These are phyloP conservation scores for Drechslerella dactyloides DNA, from an alignment of 2,329 filamentous ascomycete genomes.

Conservation along the genomic window DNA sequence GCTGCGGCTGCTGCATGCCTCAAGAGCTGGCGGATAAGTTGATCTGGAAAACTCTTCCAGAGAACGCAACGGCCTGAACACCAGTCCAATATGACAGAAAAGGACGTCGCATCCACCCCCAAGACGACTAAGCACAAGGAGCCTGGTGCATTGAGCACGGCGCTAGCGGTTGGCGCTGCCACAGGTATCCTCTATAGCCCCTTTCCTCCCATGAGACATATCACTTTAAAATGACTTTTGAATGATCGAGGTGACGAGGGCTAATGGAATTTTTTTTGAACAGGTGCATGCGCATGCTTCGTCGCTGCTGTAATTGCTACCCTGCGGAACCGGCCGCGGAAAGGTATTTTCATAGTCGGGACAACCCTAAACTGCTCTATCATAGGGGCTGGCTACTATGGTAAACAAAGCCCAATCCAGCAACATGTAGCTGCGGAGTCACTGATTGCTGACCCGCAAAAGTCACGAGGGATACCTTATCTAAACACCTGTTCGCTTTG, in stretches of 20 bases:
- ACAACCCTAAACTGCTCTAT: constrained; percentile 38
- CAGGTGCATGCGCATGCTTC: constrained; percentile 31
- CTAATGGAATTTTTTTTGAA: constrained; percentile 3
- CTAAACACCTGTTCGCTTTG: constrained; percentile 11
- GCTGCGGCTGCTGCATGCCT: no score
- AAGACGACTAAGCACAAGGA: not conserved
- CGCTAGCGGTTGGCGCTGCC: constrained; percentile 9
- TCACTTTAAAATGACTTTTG: no score
- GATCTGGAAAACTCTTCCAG: not conserved
- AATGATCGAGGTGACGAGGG: no score
- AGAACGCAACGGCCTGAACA: not conserved
- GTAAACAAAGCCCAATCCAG: constrained; percentile 9
- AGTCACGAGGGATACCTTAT: constrained; percentile 38
- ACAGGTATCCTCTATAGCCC: constrained; percentile 4
- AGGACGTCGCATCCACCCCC: not conserved
- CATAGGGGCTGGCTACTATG: constrained; percentile 33
- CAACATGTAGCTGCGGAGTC: not conserved
- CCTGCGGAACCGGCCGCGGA: constrained; percentile 29
- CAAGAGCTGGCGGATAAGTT: not conserved
- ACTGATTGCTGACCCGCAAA: not conserved
- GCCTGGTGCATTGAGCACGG: not conserved
- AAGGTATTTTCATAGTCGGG: constrained; percentile 28
- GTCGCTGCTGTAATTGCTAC: constrained; percentile 34
- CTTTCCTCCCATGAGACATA: no score
- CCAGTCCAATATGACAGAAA: not conserved